Conservation (phyloP, 2,329 filamentous ascomycete species). For the Fulvia fulva region DNA sequence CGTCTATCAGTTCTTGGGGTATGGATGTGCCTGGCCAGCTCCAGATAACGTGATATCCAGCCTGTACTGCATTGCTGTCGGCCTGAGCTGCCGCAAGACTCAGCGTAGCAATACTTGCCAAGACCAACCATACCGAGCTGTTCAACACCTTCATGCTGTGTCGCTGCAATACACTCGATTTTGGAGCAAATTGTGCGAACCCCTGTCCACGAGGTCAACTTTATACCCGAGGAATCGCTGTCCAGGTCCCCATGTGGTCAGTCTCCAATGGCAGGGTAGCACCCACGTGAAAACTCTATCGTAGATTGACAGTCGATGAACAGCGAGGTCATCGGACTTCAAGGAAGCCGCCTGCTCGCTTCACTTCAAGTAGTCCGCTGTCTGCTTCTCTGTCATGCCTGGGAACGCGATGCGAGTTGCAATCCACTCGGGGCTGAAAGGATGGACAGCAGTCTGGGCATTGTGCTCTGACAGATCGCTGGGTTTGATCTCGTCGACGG, state of each 20-base stretch:
- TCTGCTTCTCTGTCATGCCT: background rate
- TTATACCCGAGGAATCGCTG: too few species aligned
- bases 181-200: too few species aligned
- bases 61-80: background rate
- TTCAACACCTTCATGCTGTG: background rate
- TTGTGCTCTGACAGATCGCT: background rate
- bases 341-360: background rate
- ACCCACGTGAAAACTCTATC: background rate
- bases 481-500: background rate
- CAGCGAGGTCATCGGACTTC: background rate
- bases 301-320: background rate
- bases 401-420: background rate
- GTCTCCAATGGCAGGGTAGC: too few species aligned
- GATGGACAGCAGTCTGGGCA: background rate
- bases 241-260: too few species aligned
- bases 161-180: background rate
- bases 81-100: background rate
- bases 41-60: conserved; percentile 18
- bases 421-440: background rate
- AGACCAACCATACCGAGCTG: background rate
- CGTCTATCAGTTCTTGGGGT: conserved; percentile 7
- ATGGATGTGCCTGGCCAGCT: conserved; percentile 12
- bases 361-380: background rate
- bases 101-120: background rate
- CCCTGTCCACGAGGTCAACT: too few species aligned